These are phyloP conservation scores for Elsinoe ampelina DNA, from an alignment of 2,329 filamentous ascomycete genomes.

Conservation along the genomic window DNA sequence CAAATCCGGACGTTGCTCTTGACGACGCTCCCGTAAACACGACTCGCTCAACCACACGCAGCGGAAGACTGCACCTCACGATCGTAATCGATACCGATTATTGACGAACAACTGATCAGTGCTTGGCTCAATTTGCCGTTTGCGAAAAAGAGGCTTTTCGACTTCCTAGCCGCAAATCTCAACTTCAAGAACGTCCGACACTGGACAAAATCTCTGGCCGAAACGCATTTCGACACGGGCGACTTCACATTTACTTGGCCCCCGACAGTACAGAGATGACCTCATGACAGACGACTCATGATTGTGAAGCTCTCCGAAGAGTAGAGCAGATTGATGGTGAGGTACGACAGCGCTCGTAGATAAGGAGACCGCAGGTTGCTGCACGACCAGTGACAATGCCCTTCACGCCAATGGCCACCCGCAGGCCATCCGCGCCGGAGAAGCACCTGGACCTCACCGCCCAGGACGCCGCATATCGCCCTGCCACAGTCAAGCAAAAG, in stretches of 20 bases:
- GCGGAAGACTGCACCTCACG: not conserved
- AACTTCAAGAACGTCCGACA: not conserved
- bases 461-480: conserved; percentile 11
- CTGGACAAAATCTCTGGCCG: not conserved
- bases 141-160: not conserved
- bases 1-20: conserved; percentile 6
- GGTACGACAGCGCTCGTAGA: not conserved
- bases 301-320: not conserved
- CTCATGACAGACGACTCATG: not conserved
- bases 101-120: conserved; percentile 5
- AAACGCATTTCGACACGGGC: not conserved
- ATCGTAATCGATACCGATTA: conserved; percentile 1
- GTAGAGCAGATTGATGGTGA: not conserved
- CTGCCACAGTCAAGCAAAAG: conserved; percentile 61
- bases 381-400: not conserved
- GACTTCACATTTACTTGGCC: not conserved
- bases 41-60: not conserved
- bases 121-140: conserved; percentile 7
- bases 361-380: not conserved
- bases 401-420: not conserved
- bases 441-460: conserved; percentile 6
- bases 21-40: conserved; percentile 16
- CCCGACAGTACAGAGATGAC: not conserved
- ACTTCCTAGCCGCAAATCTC: not conserved
- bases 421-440: conserved; percentile 7